A percentile compares a stretch with the other conserved stretches of the same genome.
These are phyloP conservation scores for Bryoglossum gracile DNA, from an alignment of 495 filamentous ascomycete species.

Conservation along the genomic window DNA sequence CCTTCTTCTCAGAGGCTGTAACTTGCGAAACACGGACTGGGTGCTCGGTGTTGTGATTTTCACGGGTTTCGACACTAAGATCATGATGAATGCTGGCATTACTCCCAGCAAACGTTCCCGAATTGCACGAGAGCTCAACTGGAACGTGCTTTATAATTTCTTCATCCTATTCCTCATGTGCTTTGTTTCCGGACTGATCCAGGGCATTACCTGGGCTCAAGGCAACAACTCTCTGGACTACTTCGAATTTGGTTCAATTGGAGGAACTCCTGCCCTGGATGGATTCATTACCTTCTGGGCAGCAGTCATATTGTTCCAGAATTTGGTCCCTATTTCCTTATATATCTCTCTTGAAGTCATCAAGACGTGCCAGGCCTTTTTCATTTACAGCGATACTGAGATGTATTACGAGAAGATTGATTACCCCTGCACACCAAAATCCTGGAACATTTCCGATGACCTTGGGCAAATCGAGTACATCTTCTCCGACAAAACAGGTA, in stretches of 20 bases:
- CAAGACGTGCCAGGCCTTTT: conserved; percentile 85
- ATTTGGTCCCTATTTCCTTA: conserved; percentile 95
- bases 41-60: conserved; percentile 91
- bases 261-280: conserved; percentile 65
- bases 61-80: conserved; percentile 96
- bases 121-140: conserved; percentile 88
- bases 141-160: conserved; percentile 98
- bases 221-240: conserved; percentile 64
- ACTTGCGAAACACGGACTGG: conserved; percentile 95
- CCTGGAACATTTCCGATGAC: conserved; percentile 99
- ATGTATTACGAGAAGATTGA: conserved; percentile 97
- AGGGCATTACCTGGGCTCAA: conserved; percentile 76
- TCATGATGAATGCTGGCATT: conserved; percentile 97
- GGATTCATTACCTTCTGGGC: conserved; percentile 97
- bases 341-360: conserved; percentile 98
- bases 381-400: conserved; percentile 89
- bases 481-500: conserved; percentile 99
- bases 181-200: conserved; percentile 72
- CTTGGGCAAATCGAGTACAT: conserved; percentile 99
- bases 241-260: conserved; percentile 86
- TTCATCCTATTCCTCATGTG: conserved; percentile 86
- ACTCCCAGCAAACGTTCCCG: conserved; percentile 93
- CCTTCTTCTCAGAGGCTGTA: conserved; percentile 85
- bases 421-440: conserved; percentile 91
- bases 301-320: conserved; percentile 90